Evolutionary conservation across 495 filamentous ascomycete species (phyloP).

Genomic region (Talaromyces wortmannii): DNA sequence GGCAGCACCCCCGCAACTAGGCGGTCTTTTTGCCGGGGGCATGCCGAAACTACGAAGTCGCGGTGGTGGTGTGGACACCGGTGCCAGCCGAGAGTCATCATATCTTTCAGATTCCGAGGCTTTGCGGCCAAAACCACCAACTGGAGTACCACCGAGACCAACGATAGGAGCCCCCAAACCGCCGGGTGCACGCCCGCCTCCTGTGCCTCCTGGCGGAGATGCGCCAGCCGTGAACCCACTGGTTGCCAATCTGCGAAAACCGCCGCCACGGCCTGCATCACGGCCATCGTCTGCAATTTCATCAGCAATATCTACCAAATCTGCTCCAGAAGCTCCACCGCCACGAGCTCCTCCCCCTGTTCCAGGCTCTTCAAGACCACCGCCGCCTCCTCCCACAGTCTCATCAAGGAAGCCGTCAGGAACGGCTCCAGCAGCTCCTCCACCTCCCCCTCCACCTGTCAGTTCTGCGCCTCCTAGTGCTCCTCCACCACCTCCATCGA

Average conservation of each 20-base stretch:
- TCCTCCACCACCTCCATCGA: slow-evolving; percentile 47
- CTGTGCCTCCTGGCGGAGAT: slow-evolving; percentile 48
- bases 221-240: slow-evolving; percentile 47
- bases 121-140: slow-evolving; percentile 27
- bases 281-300: slow-evolving; percentile 41
- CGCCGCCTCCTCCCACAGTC: slow-evolving; percentile 30
- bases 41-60: slow-evolving; percentile 93
- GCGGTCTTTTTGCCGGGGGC: slow-evolving; percentile 84
- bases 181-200: slow-evolving; percentile 46
- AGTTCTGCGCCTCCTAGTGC: slow-evolving; percentile 24
- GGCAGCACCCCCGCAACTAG: slow-evolving; percentile 70
- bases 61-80: slow-evolving; percentile 84
- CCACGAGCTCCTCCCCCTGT: slow-evolving; percentile 63
- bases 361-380: slow-evolving; percentile 43
- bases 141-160: slow-evolving; percentile 46
- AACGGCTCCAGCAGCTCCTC: slow-evolving; percentile 27
- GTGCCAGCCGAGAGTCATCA: slow-evolving; percentile 67
- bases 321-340: slow-evolving; percentile 43
- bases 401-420: slow-evolving; percentile 24
- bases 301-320: slow-evolving; percentile 39
- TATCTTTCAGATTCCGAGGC: slow-evolving; percentile 77
- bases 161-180: slow-evolving; percentile 59
- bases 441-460: slow-evolving; percentile 32
- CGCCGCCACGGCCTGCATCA: slow-evolving; percentile 41
- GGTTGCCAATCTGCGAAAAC: slow-evolving; percentile 54